Base-by-base conservation (phyloP, 305 asterid species). In the Coffea humblotiana region DNA sequence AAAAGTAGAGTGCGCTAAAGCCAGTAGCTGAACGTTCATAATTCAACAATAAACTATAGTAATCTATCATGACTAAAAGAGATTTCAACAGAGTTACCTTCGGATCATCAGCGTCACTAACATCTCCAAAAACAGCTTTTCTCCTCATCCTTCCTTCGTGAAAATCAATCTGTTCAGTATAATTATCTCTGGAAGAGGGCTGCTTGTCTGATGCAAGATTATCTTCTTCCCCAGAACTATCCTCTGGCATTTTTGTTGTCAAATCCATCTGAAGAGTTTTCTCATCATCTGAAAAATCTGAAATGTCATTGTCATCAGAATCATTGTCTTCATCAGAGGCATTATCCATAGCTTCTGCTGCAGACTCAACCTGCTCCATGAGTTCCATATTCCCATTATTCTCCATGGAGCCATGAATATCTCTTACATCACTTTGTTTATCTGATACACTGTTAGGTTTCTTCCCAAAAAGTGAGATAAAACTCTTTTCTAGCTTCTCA, bases 131-230 rank as follows among this genome's bases (percentile, higher is more conserved):
- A 82, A 92, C 85, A 81, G 97, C 98, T 92, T 87, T 92, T 85
- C 99, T 93, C 84, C 99, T 89, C 92, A 86, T 84, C 87, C 99
- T 94, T 88, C 98, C 98, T 7, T 88, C 98, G 81, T 81, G 88
- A 80, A 88, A 73, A 85, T 91, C 97, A 83, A 87, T 77, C 61
- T 88, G 88, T 83, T 94, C 98, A 76, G 80, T 81, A 23, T 90
- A 82, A 80, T 87, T 76, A 27, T 32, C 16, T 25, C 23, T 16
- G 37, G 27, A 82, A 88, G 84, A 86, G 71, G 81, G 67, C 65
- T 80, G 87, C 65, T 84, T 80, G 78, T 89, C 87, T 19, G 95
- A 83, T 80, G 80, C 64, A 61, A 47, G 23, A 80, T 58, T 77
- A 78, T 83, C 75, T 78, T 92, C 97, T 88, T 89, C 94, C 79